Evolutionary conservation across 2,329 filamentous ascomycete genomes (phyloP), one percentile per base, ranked within the genome.

Genomic region (Chrysosphaeria jannelii): DNA sequence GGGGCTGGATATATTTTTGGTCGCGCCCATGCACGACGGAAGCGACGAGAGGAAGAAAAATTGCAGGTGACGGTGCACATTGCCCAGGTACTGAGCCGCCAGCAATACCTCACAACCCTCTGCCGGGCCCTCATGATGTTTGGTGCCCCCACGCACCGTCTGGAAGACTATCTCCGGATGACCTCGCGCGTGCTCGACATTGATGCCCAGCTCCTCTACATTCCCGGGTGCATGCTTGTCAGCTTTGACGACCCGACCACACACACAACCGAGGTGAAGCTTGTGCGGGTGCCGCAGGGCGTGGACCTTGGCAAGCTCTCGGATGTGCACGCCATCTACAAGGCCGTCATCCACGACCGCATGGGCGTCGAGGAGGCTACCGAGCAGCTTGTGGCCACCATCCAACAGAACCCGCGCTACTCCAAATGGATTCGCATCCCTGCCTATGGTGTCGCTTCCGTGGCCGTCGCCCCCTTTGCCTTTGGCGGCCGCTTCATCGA

Each of bases 151-250:
- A 89, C 78, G 0, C 79, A 91, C 46, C 66, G 79, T 8, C 50
- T 91, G 11, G 79, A 91, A 42, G 71, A 89, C 39, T 90, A 89
- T 41, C 67, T 91, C 60, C 66, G 58, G 30, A 88, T 81, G 71
- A 78, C 72, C 6, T 68, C 79, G 2, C 58, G 72, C n/a, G 72
- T 85, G 2, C 55, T 91, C 18, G 72, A 79, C 41, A 79, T 90
- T 10, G 71, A 89, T 32, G 70, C 69, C 5, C 76, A 89, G 35
- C 90, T 85, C 34, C 47, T 90, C 12, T 91, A 90, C 39, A 61
- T 90, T 14, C 78, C 79, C 0, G 74, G 74, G 0, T 88, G 74
- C 37, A 91, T 91, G 79, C 72, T 91, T 27, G 70, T 90, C 37
- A 81, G 75, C 4, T 90, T 91, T 36, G 78, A 72, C 36, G 72